Evolutionary conservation across 805 yeast genomes (phyloP), one percentile per base, ranked within the genome.

Genomic region (Torulaspora quercuum): DNA sequence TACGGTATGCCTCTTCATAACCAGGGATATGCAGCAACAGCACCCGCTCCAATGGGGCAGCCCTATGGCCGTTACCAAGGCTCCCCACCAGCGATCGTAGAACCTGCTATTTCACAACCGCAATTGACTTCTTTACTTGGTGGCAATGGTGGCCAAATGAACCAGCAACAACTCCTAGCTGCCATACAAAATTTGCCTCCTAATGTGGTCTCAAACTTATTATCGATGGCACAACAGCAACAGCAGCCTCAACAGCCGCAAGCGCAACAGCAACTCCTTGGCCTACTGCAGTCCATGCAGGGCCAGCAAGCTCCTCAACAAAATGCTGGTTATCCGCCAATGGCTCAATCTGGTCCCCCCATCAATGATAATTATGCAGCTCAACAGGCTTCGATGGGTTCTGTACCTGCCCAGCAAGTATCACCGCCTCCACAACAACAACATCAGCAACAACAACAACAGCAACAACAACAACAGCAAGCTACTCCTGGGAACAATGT

Each of bases 111-210:
- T 11, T 38, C 41, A 13, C 52, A 45, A 24, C 64, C 51, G 8
- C 60, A 52, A 26, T 45, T 42, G 29, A 46, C 54, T 26, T 52
- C 55, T 7, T 39, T 48, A 22, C 47, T 52, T 15, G 52, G 50
- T 7, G 54, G 48, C 21, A 51, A 41, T 25, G 25, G 41, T 22
- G 27, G 44, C 12, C 53, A 41, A 35, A 51, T 49, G 55, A 50
- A 55, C 25, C 64, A 61, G 42, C 55, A 52, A 23, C 63, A 58
- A 37, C 38, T 61, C 20, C 31, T 61, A 7, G 39, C 59, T 23
- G 62, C 63, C 4, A 49, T 61, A 17, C 64, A 61, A 43, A 59
- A 53, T 30, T 35, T 61, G 14, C 65, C 66, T 9, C 63, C 65
- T 28, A 54, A 53, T 33, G 61, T 59, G 13, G 57, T 61, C 4